Conservation (phyloP, 2,329 filamentous ascomycete species). For the Tolypocladium sp. region DNA sequence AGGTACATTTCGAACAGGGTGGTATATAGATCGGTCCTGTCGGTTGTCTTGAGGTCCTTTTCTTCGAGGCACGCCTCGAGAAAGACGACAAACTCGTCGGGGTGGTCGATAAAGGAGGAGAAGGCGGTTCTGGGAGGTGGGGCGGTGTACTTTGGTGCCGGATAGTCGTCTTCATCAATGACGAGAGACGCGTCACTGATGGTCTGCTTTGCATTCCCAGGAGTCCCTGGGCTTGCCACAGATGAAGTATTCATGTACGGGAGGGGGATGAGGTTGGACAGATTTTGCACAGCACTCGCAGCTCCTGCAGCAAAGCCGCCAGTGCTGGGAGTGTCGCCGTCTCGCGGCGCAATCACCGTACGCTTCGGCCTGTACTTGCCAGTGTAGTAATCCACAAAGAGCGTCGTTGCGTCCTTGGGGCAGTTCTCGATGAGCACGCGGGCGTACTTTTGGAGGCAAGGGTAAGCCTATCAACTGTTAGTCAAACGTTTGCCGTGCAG, state of each 20-base stretch:
- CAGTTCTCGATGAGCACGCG: conserved; percentile 84
- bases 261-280: conserved; percentile 73
- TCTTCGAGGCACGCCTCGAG: conserved; percentile 79
- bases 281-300: conserved; percentile 73
- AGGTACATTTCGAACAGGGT: conserved; percentile 98
- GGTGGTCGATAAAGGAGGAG: conserved; percentile 91
- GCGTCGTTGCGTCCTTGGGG: conserved; percentile 67
- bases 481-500: background rate
- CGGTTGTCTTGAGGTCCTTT: conserved; percentile 58
- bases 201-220: conserved; percentile 40
- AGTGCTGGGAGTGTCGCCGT: conserved; percentile 24
- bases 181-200: conserved; percentile 42
- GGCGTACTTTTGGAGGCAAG: conserved; percentile 90
- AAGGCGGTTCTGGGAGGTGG: conserved; percentile 85
- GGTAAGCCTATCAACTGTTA: conserved; percentile 56
- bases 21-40: conserved; percentile 82
- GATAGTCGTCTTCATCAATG: conserved; percentile 36
- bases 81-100: conserved; percentile 85
- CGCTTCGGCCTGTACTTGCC: conserved; percentile 70
- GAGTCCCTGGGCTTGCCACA: conserved; percentile 41
- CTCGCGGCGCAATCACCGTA: conserved; percentile 33
- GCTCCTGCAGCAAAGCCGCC: conserved; percentile 47
- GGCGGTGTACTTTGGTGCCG: conserved; percentile 56
- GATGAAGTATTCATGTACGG: conserved; percentile 70
- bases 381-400: conserved; percentile 95